Base-by-base conservation (phyloP, 352 stramenopile genomes). In the Aphanomyces astaci region DNA sequence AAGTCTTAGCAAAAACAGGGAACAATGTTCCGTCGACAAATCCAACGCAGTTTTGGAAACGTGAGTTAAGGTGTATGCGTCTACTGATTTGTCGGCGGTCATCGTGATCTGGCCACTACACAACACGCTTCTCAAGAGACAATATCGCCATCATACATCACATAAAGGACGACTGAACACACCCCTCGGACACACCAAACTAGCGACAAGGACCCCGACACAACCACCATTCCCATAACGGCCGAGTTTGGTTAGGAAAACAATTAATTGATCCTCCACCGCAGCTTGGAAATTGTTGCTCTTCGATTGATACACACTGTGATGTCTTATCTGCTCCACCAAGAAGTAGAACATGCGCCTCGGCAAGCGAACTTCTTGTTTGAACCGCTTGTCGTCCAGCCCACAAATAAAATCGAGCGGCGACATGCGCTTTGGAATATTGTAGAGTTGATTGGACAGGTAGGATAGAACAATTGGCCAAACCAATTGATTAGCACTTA, bases 1-100 rank as follows among this genome's bases (percentile, higher is more conserved):
- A 63, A 15, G 54, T 15, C 22, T 63, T 63, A 24, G 30, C 36
- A 49, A 49, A 63, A 15, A 63, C 54, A 24, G 54, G 54, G 36
- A 63, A 63, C 7, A 63, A 24, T 19, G 54, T 63, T 49, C 54
- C 54, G 27, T 63, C 54, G 13, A 63, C 54, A 43, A 63, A 63
- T 13, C 54, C 54, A 9, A 40, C 30, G 19, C 54, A 63, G n/a
- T 49, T 49, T 10, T 63, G 30, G 19, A 63, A 63, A 7, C 5
- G 7, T 13, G 40, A 10, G 13, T 60, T 63, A 5, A 25, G 15
- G 9, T 45, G 5, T 25, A 63, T 49, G 9, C 54, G 54, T 9
- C 7, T 9, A 9, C 30, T n/a, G 24, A 63, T 63, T 19, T 49
- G 54, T 28, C 36, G 54, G 40, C 54, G 15, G 15, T 63, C 54